Evolutionary conservation across 208 protist genomes (phyloP).

Genomic region (Leishmania amazonensis): DNA sequence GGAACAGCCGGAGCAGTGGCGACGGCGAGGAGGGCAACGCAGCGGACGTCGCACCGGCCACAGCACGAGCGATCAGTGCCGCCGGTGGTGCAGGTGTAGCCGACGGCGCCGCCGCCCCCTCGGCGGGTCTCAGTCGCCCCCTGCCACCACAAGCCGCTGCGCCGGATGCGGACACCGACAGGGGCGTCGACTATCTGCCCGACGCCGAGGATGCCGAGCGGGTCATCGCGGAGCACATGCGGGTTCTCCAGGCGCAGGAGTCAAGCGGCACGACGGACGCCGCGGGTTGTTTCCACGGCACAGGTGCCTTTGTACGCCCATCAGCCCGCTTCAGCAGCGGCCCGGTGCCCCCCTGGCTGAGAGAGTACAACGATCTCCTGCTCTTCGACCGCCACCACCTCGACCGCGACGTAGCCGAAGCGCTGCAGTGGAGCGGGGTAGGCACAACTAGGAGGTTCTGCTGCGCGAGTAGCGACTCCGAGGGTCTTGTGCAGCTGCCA

Average conservation of each 20-base stretch:
- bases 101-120: background rate
- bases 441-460: background rate
- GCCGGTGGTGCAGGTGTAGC: background rate
- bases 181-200: background rate
- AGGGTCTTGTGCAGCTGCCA: slow-evolving; percentile 11
- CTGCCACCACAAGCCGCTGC: background rate
- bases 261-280: background rate
- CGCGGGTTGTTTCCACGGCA: background rate
- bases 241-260: background rate
- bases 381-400: slow-evolving; percentile 29
- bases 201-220: slow-evolving; percentile 4
- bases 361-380: slow-evolving; percentile 41
- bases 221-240: background rate
- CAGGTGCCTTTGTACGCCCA: slow-evolving; percentile 7
- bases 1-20: slow-evolving; percentile 1
- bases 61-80: background rate
- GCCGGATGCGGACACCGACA: background rate
- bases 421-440: background rate
- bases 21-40: background rate
- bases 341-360: slow-evolving; percentile 51
- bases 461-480: background rate
- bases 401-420: slow-evolving; percentile 6
- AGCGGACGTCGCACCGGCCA: background rate
- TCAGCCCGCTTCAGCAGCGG: slow-evolving; percentile 27
- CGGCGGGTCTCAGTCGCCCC: background rate